These are phyloP conservation scores for Fusarium robinianum DNA, from an alignment of 2,329 filamentous ascomycete species.

Conservation along the genomic window DNA sequence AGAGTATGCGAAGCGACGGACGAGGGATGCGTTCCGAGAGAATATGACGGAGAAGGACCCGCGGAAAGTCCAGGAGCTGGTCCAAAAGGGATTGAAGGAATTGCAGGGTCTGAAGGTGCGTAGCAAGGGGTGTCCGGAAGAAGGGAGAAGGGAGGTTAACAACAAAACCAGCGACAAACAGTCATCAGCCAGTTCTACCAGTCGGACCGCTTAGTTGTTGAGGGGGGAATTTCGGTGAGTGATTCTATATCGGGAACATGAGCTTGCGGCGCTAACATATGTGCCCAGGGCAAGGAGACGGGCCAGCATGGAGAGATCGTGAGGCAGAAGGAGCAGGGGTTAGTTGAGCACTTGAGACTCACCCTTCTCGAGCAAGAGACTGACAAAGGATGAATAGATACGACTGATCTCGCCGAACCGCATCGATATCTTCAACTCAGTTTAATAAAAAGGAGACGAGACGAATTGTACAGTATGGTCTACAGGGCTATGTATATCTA, in stretches of 20 bases:
- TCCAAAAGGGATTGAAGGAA: conserved; percentile 86
- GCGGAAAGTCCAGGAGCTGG: conserved; percentile 79
- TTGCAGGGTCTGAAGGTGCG: conserved; percentile 87
- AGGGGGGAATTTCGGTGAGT: conserved; percentile 76
- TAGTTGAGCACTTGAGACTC: conserved; percentile 41
- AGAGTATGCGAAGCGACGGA: conserved; percentile 91
- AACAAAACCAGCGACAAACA: conserved; percentile 79
- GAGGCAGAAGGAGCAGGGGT: conserved; percentile 81
- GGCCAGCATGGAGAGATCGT: conserved; percentile 68
- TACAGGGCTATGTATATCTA: conserved; percentile 37
- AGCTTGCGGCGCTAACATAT: conserved; percentile 18
- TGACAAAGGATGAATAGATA: conserved; percentile 21
- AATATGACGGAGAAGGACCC: conserved; percentile 73
- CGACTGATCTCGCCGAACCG: conserved; percentile 17
- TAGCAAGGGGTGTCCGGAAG: background rate
- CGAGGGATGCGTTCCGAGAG: conserved; percentile 87
- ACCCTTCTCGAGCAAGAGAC: background rate
- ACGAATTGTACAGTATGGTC: conserved; percentile 35
- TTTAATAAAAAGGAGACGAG: conserved; percentile 15
- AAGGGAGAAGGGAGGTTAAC: conserved; percentile 7
- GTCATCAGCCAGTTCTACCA: conserved; percentile 95
- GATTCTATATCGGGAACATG: background rate
- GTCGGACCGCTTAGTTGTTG: conserved; percentile 87
- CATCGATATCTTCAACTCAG: conserved; percentile 9
- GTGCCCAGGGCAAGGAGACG: conserved; percentile 68